These are phyloP conservation scores for Trapa incisa DNA, from an alignment of 345 rosid genomes.

Conservation along the genomic window DNA sequence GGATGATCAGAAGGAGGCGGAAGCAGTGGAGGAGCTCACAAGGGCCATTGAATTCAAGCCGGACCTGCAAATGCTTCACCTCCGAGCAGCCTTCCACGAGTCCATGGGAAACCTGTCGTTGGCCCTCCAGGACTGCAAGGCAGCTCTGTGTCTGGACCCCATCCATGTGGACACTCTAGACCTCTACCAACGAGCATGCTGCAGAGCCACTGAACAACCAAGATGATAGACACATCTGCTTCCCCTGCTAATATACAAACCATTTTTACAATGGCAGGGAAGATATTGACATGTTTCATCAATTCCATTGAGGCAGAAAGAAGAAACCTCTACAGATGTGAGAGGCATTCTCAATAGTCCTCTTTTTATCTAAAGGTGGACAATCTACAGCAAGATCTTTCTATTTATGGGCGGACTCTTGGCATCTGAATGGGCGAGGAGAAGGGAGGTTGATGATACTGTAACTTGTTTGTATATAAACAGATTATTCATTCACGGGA, in stretches of 20 bases:
- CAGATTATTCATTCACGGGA: neutral
- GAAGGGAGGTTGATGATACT: neutral
- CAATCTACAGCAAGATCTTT: neutral
- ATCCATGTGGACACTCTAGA: slow-evolving; percentile 60
- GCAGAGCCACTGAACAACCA: slow-evolving; percentile 25
- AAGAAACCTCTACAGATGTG: neutral
- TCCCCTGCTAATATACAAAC: neutral
- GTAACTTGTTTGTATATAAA: neutral
- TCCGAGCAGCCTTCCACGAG: slow-evolving; percentile 88
- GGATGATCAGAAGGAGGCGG: slow-evolving; percentile 81
- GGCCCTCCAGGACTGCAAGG: slow-evolving; percentile 68
- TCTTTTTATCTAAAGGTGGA: neutral
- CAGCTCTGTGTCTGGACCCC: slow-evolving; percentile 90
- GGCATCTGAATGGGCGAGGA: neutral
- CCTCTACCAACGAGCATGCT: slow-evolving; percentile 53
- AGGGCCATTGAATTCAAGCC: slow-evolving; percentile 85
- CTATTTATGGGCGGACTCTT: neutral
- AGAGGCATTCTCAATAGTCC: neutral
- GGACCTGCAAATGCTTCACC: slow-evolving; percentile 82
- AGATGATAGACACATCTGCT: slow-evolving; percentile 11
- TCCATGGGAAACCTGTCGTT: slow-evolving; percentile 51
- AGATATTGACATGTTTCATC: neutral
- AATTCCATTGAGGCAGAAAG: neutral
- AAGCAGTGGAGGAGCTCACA: slow-evolving; percentile 76
- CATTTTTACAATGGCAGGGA: neutral